Conservation (phyloP, 495 filamentous ascomycete species). For the Cladorrhinum samala region DNA sequence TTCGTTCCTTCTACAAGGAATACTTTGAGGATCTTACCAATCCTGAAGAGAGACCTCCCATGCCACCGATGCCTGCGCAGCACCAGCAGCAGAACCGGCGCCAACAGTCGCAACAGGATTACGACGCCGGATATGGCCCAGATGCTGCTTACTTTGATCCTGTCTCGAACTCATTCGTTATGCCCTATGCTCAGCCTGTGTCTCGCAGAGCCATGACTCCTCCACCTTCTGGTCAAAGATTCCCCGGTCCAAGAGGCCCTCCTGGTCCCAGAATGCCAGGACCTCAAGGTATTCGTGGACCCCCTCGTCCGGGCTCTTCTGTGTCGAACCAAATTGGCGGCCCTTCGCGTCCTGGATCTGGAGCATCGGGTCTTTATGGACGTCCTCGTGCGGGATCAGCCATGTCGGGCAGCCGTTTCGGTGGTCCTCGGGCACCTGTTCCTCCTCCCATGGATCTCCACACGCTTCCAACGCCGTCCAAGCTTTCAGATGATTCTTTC, state of each 20-base stretch:
- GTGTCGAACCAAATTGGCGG: constrained; percentile 20
- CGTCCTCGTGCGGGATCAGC: constrained; percentile 38
- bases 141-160: constrained; percentile 69
- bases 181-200: constrained; percentile 74
- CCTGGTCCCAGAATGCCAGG: constrained; percentile 7
- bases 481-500: constrained; percentile 78
- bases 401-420: constrained; percentile 29
- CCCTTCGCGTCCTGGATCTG: constrained; percentile 43
- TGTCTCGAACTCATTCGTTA: constrained; percentile 64
- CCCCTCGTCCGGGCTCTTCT: not conserved
- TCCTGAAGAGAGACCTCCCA: constrained; percentile 35
- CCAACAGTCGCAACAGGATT: constrained; percentile 32
- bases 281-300: constrained; percentile 20
- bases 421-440: constrained; percentile 48
- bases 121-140: constrained; percentile 57
- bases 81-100: constrained; percentile 20
- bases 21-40: constrained; percentile 85
- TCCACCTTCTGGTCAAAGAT: constrained; percentile 73
- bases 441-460: constrained; percentile 69
- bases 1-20: constrained; percentile 98
- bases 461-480: constrained; percentile 77
- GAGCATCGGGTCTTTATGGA: constrained; percentile 54
- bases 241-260: constrained; percentile 39
- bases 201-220: constrained; percentile 95
- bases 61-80: constrained; percentile 34